phyloP scores from a whole-genome alignment of 1,139 yeast species.

The Candida mesenterica region DNA sequence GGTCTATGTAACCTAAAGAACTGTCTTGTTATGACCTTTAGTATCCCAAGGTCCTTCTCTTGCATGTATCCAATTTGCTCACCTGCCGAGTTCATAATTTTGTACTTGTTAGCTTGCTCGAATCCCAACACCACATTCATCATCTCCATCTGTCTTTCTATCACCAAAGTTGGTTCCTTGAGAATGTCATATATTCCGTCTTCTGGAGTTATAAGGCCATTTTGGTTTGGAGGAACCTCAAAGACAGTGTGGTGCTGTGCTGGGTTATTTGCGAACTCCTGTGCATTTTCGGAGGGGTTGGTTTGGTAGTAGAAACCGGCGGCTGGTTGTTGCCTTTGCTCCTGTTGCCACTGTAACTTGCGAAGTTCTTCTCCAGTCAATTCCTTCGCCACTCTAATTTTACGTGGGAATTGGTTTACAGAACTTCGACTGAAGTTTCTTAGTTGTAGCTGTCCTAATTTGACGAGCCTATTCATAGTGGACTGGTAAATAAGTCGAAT shows the following conservation, averaged over 20 bases:
- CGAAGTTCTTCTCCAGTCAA: constrained; percentile 38
- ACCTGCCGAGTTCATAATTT: constrained; percentile 71
- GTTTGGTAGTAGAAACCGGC: constrained; percentile 30
- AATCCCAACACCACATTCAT: constrained; percentile 85
- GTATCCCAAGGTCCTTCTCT: constrained; percentile 73
- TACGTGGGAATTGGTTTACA: constrained; percentile 11
- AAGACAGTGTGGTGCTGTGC: constrained; percentile 30
- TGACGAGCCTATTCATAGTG: too few species aligned
- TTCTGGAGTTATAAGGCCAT: constrained; percentile 48
- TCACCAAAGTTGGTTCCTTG: constrained; percentile 76
- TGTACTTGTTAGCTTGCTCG: constrained; percentile 85
- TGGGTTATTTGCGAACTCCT: constrained; percentile 20
- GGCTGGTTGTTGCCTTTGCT: constrained; percentile 8
- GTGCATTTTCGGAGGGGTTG: constrained; percentile 26
- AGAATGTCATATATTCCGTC: constrained; percentile 60
- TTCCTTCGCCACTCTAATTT: constrained; percentile 35
- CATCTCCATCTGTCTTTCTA: constrained; percentile 84
- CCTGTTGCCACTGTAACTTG: constrained; percentile 16
- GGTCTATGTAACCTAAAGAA: constrained; percentile 83
- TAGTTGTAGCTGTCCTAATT: not conserved
- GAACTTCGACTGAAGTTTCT: constrained; percentile 5
- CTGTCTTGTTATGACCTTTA: constrained; percentile 74
- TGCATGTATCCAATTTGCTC: constrained; percentile 75
- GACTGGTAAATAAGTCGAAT: too few species aligned
- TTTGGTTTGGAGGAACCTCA: constrained; percentile 38